Conservation (phyloP, 2,329 filamentous ascomycete genomes). For the Ceratocystis cacaofunesta region DNA sequence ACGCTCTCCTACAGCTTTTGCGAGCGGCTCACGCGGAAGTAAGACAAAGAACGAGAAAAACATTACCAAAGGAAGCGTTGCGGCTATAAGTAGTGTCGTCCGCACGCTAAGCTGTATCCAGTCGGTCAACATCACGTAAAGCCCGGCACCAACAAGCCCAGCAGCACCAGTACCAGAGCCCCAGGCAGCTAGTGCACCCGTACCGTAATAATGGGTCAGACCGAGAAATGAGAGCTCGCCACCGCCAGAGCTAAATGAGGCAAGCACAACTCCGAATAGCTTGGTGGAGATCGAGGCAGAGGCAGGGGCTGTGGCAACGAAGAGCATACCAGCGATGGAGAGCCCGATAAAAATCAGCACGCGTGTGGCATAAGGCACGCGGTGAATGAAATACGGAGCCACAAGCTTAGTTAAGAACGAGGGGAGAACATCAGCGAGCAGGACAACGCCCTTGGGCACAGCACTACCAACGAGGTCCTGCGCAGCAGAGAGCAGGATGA, state of each 20-base stretch:
- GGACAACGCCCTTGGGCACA: conserved; percentile 79
- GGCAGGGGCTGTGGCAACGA: conserved; percentile 63
- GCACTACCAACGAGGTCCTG: conserved; percentile 79
- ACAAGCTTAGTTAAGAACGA: conserved; percentile 78
- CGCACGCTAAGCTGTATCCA: conserved; percentile 61
- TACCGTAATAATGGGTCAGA: conserved; percentile 85
- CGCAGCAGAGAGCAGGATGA: conserved; percentile 87
- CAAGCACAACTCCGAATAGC: conserved; percentile 68
- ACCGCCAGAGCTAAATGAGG: conserved; percentile 69
- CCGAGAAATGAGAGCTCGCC: conserved; percentile 86
- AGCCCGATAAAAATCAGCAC: conserved; percentile 59
- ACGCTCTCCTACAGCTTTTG: conserved; percentile 29
- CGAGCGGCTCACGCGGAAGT: conserved; percentile 53
- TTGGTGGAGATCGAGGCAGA: conserved; percentile 46
- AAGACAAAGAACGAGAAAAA: conserved; percentile 72
- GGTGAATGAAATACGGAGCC: conserved; percentile 87
- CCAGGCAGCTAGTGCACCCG: conserved; percentile 77
- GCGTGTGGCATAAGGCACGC: conserved; percentile 63
- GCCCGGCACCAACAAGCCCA: conserved; percentile 69
- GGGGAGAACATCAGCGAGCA: conserved; percentile 83
- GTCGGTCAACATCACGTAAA: conserved; percentile 77
- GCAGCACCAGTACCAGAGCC: conserved; percentile 83
- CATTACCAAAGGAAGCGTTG: conserved; percentile 70
- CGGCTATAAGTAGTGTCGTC: conserved; percentile 59
- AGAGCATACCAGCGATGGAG: conserved; percentile 74